Conservation (phyloP, 257 asterid species). For the Coffea canephora region DNA sequence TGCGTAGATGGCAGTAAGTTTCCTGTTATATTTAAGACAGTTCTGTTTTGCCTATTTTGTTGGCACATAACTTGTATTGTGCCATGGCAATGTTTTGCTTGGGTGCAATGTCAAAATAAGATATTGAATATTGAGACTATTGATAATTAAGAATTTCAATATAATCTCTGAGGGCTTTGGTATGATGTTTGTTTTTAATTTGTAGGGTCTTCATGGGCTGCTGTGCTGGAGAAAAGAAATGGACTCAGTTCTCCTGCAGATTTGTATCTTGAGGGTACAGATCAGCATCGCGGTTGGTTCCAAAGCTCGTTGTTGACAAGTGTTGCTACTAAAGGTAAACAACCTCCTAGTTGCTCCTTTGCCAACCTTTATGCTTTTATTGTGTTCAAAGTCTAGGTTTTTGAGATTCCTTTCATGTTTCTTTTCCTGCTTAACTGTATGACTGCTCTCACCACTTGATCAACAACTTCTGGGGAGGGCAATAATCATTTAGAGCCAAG, state of each 20-base stretch:
- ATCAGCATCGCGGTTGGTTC: conserved; percentile 99
- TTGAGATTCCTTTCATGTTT: not conserved
- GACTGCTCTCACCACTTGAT: not conserved
- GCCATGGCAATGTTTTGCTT: conserved; percentile 1
- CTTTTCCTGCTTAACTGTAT: not conserved
- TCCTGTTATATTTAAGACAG: not conserved
- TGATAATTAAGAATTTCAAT: not conserved
- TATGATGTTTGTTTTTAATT: conserved; percentile 1
- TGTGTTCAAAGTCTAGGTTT: not conserved
- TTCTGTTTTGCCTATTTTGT: not conserved
- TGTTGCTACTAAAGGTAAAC: conserved; percentile 83
- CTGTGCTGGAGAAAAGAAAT: conserved; percentile 77
- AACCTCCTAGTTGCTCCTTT: not conserved
- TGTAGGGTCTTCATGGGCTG: conserved; percentile 99
- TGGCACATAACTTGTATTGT: not conserved
- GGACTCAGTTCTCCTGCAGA: conserved; percentile 90
- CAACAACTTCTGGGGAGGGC: not conserved
- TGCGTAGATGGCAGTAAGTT: not conserved
- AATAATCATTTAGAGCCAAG: not conserved
- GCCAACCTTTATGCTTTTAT: conserved; percentile 1
- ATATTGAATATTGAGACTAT: not conserved
- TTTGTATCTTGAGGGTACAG: conserved; percentile 96
- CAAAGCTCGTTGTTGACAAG: conserved; percentile 94
- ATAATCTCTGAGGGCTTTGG: not conserved
- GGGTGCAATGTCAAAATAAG: not conserved